Conservation (phyloP, 805 yeast species). For the Candida odintsovae region DNA sequence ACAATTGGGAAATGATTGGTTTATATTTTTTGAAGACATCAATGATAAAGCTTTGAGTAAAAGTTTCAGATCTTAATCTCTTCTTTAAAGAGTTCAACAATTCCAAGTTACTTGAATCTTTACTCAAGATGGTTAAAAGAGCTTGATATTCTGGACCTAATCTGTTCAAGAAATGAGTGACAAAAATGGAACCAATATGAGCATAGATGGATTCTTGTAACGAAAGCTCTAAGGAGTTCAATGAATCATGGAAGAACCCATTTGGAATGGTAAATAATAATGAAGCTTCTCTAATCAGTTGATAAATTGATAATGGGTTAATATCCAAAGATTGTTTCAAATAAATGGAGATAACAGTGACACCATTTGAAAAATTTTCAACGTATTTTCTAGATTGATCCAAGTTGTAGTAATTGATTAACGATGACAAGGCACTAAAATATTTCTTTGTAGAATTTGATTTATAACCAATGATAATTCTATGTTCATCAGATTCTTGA, state of each 20-base stretch:
- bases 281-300: conserved; percentile 91
- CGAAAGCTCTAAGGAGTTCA: conserved; percentile 71
- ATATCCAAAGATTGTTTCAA: conserved; percentile 55
- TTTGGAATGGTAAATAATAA: conserved; percentile 87
- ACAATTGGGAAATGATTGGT: conserved; percentile 72
- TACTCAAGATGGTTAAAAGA: conserved; percentile 58
- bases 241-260: conserved; percentile 69
- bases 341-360: conserved; percentile 82
- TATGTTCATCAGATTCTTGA: conserved; percentile 74
- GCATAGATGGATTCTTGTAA: conserved; percentile 94
- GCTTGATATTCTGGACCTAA: conserved; percentile 85
- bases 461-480: conserved; percentile 84
- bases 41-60: conserved; percentile 75
- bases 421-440: conserved; percentile 78
- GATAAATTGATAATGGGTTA: conserved; percentile 67
- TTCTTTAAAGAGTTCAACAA: conserved; percentile 75
- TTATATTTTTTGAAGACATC: conserved; percentile 69
- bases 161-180: conserved; percentile 90
- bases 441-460: conserved; percentile 81
- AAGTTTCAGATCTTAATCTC: conserved; percentile 88
- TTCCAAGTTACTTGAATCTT: conserved; percentile 64
- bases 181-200: conserved; percentile 88
- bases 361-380: conserved; percentile 88
- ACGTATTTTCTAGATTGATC: conserved; percentile 84
- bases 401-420: conserved; percentile 85